Percentiles rank a stretch among this genome's conserved stretches.
Evolutionary conservation across 2,329 filamentous ascomycete genomes (phyloP).

Genomic region (Trichoderma sp.): DNA sequence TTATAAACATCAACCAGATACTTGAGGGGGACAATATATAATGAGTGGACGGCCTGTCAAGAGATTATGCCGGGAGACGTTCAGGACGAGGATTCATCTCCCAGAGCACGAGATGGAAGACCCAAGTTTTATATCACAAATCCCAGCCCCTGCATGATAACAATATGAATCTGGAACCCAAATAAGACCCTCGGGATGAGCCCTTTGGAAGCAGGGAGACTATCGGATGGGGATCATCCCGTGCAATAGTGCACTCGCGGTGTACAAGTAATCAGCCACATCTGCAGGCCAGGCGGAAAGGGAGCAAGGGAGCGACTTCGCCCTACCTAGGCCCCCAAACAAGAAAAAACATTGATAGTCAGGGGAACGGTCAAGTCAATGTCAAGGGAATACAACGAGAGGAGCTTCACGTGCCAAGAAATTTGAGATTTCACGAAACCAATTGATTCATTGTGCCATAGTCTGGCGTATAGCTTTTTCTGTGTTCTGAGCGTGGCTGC

Average conservation of each 20-base stretch:
- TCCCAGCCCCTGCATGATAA: not conserved
- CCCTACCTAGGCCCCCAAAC: conserved; percentile 11
- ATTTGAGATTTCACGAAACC: conserved; percentile 11
- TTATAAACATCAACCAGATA: conserved; percentile 2
- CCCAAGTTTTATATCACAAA: conserved; percentile 15
- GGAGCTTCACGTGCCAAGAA: conserved; percentile 3
- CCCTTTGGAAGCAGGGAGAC: conserved; percentile 8
- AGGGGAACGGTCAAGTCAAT: not conserved
- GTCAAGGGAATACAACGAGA: not conserved
- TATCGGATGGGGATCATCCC: not conserved
- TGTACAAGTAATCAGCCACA: not conserved
- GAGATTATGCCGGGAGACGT: not conserved
- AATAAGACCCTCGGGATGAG: conserved; percentile 5
- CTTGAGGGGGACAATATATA: not conserved
- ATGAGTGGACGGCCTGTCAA: conserved; percentile 21
- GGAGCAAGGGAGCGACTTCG: conserved; percentile 4
- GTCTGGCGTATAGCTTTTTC: conserved; percentile 11
- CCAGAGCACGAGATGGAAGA: not conserved
- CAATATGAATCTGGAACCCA: conserved; percentile 20
- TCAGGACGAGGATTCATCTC: not conserved
- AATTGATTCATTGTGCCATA: conserved; percentile 20
- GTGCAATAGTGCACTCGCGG: not conserved
- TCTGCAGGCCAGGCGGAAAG: conserved; percentile 15
- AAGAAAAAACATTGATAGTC: not conserved
- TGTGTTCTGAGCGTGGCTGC: conserved; percentile 21